A percentile compares a stretch with the other conserved stretches of the same genome.
Evolutionary conservation across 1,284 basidiomycete genomes (phyloP).

Genomic region (Gymnopus androsaceus): DNA sequence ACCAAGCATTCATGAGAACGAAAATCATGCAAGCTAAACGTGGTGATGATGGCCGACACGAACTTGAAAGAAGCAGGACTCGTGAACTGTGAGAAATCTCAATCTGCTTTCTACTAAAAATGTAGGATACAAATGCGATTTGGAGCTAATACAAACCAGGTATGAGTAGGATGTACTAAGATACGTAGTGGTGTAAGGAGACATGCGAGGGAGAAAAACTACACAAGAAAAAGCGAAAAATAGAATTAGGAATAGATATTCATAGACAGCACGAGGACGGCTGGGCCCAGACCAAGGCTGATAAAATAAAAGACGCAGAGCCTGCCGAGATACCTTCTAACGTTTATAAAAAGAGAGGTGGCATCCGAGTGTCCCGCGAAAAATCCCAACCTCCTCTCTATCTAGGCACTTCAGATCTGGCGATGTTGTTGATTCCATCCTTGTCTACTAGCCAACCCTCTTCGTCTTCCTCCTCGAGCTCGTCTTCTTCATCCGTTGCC

Average conservation of each 20-base stretch:
- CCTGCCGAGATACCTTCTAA: too few species aligned
- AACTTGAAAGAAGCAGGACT: too few species aligned
- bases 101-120: too few species aligned
- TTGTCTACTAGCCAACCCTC: slow-evolving; percentile 39
- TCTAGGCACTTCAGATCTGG: slow-evolving; percentile 36
- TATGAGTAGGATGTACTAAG: background rate
- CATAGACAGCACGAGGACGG: background rate
- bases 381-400: background rate
- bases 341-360: background rate
- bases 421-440: slow-evolving; percentile 39
- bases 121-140: background rate
- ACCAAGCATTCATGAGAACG: too few species aligned
- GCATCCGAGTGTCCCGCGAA: background rate
- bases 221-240: background rate
- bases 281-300: background rate
- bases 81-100: too few species aligned
- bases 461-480: slow-evolving; percentile 26
- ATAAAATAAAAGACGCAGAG: background rate
- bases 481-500: slow-evolving; percentile 19
- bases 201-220: background rate
- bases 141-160: background rate
- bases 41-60: too few species aligned
- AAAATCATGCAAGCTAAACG: too few species aligned
- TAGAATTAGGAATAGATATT: background rate
- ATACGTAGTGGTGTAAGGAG: background rate